A percentile compares a stretch with the other conserved stretches of the same genome.
Conservation (phyloP, 2,329 filamentous ascomycete species). For the Colletotrichum aenigma region DNA sequence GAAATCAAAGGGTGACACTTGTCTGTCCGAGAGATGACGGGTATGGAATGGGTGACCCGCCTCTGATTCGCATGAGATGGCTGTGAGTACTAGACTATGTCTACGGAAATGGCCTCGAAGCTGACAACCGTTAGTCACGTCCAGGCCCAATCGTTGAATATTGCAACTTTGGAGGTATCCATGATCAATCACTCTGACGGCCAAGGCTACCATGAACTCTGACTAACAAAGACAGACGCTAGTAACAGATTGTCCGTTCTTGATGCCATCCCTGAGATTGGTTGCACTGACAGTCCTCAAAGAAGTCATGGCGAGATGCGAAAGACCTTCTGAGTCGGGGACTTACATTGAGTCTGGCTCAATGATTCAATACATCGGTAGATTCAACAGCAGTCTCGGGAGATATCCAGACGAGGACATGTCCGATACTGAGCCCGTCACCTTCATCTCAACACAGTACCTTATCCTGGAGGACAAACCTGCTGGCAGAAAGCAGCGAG, state of each 20-base stretch:
- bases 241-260: not conserved
- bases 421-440: not conserved
- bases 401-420: not conserved
- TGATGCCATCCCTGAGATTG: not conserved
- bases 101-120: not conserved
- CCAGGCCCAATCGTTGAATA: not conserved
- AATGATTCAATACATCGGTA: not conserved
- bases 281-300: not conserved
- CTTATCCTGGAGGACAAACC: not conserved
- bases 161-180: not conserved
- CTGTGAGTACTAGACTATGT: not conserved
- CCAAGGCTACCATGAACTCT: not conserved
- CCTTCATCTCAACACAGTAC: not conserved
- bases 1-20: not conserved
- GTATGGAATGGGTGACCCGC: not conserved
- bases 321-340: not conserved
- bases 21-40: not conserved
- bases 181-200: not conserved
- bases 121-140: not conserved
- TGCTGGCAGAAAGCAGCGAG: not conserved
- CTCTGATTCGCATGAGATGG: not conserved
- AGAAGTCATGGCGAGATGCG: not conserved
- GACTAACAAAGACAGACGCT: not conserved
- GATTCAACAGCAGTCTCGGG: not conserved
- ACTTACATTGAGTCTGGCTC: not conserved